Conservation (phyloP, 1,284 basidiomycete genomes). For the Pseudozyma flocculosa region DNA sequence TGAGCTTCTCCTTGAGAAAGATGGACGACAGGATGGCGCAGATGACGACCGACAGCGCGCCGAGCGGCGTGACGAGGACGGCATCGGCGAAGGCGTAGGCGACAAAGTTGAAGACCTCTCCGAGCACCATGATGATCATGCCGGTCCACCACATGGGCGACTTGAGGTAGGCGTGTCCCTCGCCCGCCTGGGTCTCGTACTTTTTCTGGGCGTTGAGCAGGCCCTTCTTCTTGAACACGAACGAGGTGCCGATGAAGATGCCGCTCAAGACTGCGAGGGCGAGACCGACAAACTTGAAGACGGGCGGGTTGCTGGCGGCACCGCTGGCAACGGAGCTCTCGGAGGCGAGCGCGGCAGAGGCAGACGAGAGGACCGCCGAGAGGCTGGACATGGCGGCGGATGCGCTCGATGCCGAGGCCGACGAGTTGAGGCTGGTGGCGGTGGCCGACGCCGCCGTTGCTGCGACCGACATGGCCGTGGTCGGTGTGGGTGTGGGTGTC, state of each 20-base stretch:
- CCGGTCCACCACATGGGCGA: conserved; percentile 56
- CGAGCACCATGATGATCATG: conserved; percentile 54
- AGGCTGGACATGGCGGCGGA: conserved; percentile 36
- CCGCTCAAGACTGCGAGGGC: conserved; percentile 80
- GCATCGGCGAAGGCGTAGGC: conserved; percentile 89
- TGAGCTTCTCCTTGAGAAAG: conserved; percentile 85
- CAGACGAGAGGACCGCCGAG: conserved; percentile 42
- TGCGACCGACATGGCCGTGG: conserved; percentile 16
- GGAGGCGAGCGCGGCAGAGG: conserved; percentile 41
- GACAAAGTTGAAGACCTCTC: conserved; percentile 55
- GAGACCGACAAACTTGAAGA: conserved; percentile 65
- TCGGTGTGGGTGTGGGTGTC: conserved; percentile 10
- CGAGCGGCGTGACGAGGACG: conserved; percentile 90
- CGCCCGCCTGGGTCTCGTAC: conserved; percentile 70
- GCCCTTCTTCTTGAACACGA: conserved; percentile 83
- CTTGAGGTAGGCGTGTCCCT: conserved; percentile 86
- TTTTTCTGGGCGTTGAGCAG: conserved; percentile 58
- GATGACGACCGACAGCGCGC: conserved; percentile 91
- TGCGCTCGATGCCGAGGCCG: conserved; percentile 15
- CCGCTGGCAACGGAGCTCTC: conserved; percentile 38
- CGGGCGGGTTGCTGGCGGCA: conserved; percentile 40
- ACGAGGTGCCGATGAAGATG: conserved; percentile 85
- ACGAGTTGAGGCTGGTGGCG: conserved; percentile 1
- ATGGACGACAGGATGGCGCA: conserved; percentile 90
- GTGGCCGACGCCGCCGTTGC: conserved; percentile 15